These are phyloP conservation scores for Erigeron philadelphicus DNA, from an alignment of 140 eudicot genomes.

Conservation along the genomic window DNA sequence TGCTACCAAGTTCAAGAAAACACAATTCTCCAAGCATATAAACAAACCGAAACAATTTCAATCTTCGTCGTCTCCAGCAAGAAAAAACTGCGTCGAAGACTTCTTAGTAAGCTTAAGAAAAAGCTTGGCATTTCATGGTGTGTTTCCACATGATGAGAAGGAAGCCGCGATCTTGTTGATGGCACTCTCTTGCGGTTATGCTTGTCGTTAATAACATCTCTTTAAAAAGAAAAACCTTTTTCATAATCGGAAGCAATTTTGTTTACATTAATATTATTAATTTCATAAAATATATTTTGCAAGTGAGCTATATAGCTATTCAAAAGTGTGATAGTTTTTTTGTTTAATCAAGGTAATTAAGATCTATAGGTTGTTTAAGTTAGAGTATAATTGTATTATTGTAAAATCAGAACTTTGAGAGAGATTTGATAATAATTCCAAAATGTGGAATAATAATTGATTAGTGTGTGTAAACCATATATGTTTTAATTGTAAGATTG, in stretches of 20 bases:
- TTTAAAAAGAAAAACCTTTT: background rate
- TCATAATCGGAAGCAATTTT: slow-evolving; percentile 13
- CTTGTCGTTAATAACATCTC: slow-evolving; percentile 42
- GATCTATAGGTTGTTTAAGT: slow-evolving; percentile 24
- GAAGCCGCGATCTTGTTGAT: slow-evolving; percentile 93
- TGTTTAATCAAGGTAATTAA: slow-evolving; percentile 14
- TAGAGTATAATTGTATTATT: background rate
- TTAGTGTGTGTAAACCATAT: slow-evolving; percentile 27
- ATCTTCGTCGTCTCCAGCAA: slow-evolving; percentile 25
- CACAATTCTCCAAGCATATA: slow-evolving; percentile 19
- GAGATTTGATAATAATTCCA: slow-evolving; percentile 27
- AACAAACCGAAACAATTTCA: slow-evolving; percentile 10
- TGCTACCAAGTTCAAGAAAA: slow-evolving; percentile 44
- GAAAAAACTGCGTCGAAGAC: slow-evolving; percentile 60
- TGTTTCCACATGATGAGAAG: slow-evolving; percentile 88
- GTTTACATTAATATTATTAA: slow-evolving; percentile 6
- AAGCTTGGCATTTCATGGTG: slow-evolving; percentile 50
- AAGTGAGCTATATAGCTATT: slow-evolving; percentile 30
- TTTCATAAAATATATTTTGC: slow-evolving; percentile 29
- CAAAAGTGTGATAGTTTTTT: slow-evolving; percentile 9
- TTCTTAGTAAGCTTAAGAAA: slow-evolving; percentile 60
- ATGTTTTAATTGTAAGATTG: slow-evolving; percentile 22
- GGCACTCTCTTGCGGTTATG: slow-evolving; percentile 89
- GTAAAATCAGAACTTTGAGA: slow-evolving; percentile 12
- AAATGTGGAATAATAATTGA: slow-evolving; percentile 16